Percentiles rank a stretch among this genome's conserved stretches.
Conservation (phyloP, 352 stramenopile genomes). For the Pythium oligandrum region DNA sequence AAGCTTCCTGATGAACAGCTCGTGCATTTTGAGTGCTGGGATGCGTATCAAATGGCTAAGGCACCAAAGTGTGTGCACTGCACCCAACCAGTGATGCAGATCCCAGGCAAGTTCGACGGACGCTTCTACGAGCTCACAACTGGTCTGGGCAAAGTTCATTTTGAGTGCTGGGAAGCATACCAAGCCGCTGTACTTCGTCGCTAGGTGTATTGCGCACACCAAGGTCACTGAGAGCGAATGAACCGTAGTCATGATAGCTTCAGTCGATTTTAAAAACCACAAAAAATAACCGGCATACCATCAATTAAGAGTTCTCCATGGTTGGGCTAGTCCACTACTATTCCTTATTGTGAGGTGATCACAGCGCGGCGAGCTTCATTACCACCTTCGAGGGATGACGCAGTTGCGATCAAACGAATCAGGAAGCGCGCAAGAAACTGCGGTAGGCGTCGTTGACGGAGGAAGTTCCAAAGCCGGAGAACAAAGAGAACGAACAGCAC, state of each 20-base stretch:
- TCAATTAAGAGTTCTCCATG: too few relatives aligned
- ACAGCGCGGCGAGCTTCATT: too few relatives aligned
- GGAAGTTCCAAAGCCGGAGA: conserved; percentile 47
- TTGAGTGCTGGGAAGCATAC: conserved; percentile 83
- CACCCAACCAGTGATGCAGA: conserved; percentile 61
- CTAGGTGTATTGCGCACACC: neutral
- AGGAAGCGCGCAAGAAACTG: conserved; percentile 56
- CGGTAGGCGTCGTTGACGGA: conserved; percentile 41
- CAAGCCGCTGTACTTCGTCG: conserved; percentile 19
- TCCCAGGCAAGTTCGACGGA: conserved; percentile 67
- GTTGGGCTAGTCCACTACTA: too few relatives aligned
- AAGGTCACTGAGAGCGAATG: too few relatives aligned
- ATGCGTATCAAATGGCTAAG: conserved; percentile 65
- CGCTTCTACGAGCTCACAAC: conserved; percentile 82
- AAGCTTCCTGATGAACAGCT: conserved; percentile 58
- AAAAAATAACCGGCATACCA: too few relatives aligned
- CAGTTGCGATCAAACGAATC: conserved; percentile 51
- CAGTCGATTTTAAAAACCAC: too few relatives aligned
- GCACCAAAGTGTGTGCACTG: conserved; percentile 82
- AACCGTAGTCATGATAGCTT: too few relatives aligned
- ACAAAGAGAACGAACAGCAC: conserved; percentile 44
- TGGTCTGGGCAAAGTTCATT: conserved; percentile 76
- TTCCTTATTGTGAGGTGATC: too few relatives aligned
- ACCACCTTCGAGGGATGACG: conserved; percentile 14
- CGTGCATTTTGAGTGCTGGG: conserved; percentile 87